phyloP scores from a whole-genome alignment of 2,329 filamentous ascomycete species.

The Emmonsiellopsis sp. region DNA sequence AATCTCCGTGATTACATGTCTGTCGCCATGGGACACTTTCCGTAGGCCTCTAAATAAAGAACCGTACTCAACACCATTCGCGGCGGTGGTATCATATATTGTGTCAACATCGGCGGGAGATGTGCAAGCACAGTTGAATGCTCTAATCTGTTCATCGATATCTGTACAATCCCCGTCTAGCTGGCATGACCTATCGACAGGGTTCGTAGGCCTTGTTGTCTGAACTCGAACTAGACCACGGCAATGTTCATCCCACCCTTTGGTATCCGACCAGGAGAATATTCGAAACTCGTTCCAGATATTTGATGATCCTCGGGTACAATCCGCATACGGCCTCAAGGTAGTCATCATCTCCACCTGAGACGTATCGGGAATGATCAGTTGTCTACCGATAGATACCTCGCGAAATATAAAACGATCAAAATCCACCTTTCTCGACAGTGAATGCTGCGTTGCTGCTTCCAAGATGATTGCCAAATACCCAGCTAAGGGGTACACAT shows the following conservation, averaged over 20 bases:
- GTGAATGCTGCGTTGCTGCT: slow-evolving; percentile 15
- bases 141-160: not conserved
- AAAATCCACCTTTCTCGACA: not conserved
- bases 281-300: slow-evolving; percentile 1
- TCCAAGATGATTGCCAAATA: slow-evolving; percentile 25
- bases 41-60: not conserved
- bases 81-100: not conserved
- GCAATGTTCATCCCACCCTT: not conserved
- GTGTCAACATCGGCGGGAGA: not conserved
- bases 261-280: not conserved
- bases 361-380: not conserved
- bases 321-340: not conserved
- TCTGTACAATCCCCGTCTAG: not conserved
- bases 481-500: slow-evolving; percentile 24
- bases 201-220: not conserved
- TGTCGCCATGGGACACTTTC: not conserved
- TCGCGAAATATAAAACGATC: not conserved
- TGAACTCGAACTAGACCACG: not conserved
- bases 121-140: not conserved
- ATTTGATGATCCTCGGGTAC: not conserved
- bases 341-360: not conserved
- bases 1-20: not conserved
- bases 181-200: not conserved
- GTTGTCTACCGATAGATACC: not conserved
- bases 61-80: not conserved